Base-by-base conservation (phyloP, 352 stramenopile species). In the Hyaloperonospora brassicae region DNA sequence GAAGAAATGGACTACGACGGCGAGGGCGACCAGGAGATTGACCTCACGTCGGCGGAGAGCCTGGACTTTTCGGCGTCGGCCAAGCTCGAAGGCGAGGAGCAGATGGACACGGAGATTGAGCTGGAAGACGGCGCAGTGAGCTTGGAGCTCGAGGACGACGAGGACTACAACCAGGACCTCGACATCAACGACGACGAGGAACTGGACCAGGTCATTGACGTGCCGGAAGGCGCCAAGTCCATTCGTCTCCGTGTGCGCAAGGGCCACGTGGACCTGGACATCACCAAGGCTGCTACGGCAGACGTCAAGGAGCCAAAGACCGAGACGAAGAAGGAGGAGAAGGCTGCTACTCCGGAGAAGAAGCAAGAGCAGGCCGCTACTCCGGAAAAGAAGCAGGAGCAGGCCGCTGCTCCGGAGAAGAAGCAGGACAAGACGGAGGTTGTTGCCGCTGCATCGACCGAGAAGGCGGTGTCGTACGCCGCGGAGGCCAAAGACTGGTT, bases 101-200 rank as follows among this genome's bases (percentile, higher is more conserved):
- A 65, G 43, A 31, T 77, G 40, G 66, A 79, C 47, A 53, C 66
- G 24, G 59, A 68, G 13, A 44, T 77, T 9, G 55, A 70, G 42
- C 53, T 79, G 23, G 41, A 43, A 7, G 57, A 73, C 23, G 73
- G 69, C 38, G 59, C 45, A 2, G 61, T 76, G 38, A 64, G 75
- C 44, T 17, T 81, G 36, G 69, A 78, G 13, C 61, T 79, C 22
- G 57, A 66, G 21, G 64, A 79, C 52, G 66, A 66, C 25, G 69
- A 84, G 54, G 70, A 79, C 47, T 80, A 69, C 52, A 68, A 51
- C 39, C 63, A 77, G 66, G 71, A 73, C 22, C 54, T 84, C n/a
- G 71, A 81, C 24, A 64, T 79, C 14, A 52, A 64, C 5, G 50
- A 65, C 2, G 48, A 73, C 47, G 62, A 79, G 44, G 42, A 62